A percentile compares a stretch with the other conserved stretches of the same genome.
Evolutionary conservation across 371 early-diverging fungal genomes (phyloP).

Genomic region (Homolaphlyctis polyrhiza): DNA sequence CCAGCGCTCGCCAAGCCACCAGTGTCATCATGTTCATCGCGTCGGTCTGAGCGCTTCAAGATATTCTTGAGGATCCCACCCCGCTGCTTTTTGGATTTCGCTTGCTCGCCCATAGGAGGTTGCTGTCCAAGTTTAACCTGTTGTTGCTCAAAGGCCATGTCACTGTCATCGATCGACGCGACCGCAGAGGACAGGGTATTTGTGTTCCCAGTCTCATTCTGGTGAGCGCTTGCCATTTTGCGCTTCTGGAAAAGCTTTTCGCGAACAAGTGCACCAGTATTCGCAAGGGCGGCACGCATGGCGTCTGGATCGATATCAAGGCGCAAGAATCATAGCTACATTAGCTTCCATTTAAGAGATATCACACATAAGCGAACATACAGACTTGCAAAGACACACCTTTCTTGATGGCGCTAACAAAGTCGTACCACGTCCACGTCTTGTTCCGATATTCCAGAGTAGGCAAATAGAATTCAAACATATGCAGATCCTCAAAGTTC

Average conservation of each 20-base stretch:
- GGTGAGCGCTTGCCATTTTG: too few relatives aligned
- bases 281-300: conserved; percentile 53
- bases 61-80: not conserved
- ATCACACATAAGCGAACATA: not conserved
- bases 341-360: not conserved
- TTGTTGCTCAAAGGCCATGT: not conserved
- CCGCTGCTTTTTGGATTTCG: too few relatives aligned
- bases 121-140: too few relatives aligned
- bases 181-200: too few relatives aligned
- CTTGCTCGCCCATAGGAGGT: too few relatives aligned
- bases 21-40: not conserved
- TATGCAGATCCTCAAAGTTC: conserved; percentile 65
- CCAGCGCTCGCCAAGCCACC: too few relatives aligned
- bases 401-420: conserved; percentile 58
- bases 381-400: conserved; percentile 17
- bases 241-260: conserved; percentile 51
- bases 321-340: not conserved
- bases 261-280: conserved; percentile 60
- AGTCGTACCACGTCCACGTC: conserved; percentile 71
- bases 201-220: too few relatives aligned
- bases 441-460: conserved; percentile 69
- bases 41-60: not conserved
- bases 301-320: conserved; percentile 31
- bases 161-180: not conserved
- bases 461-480: conserved; percentile 66